These are phyloP conservation scores for Lactarius tabidus DNA, from an alignment of 768 basidiomycete genomes.

Conservation along the genomic window DNA sequence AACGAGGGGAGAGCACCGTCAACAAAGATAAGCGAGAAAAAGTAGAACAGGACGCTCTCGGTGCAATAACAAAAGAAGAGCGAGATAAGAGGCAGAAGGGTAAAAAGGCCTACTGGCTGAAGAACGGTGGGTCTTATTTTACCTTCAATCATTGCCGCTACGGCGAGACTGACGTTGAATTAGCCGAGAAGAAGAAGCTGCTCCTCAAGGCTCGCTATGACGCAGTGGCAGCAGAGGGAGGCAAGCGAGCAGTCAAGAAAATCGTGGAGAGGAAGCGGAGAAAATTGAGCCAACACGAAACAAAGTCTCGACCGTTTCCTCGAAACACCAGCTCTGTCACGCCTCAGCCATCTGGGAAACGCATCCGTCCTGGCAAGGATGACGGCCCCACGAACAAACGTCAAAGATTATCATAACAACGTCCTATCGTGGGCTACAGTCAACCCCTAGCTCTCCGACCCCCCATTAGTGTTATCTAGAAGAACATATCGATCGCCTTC, in stretches of 20 bases:
- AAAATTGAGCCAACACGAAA: slow-evolving; percentile 86
- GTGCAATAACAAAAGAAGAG: slow-evolving; percentile 46
- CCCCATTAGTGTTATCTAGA: slow-evolving; percentile 23
- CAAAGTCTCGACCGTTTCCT: slow-evolving; percentile 71
- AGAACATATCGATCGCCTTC: slow-evolving; percentile 57
- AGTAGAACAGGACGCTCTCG: slow-evolving; percentile 66
- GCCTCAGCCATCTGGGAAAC: slow-evolving; percentile 17
- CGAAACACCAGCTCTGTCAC: slow-evolving; percentile 19
- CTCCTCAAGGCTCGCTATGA: slow-evolving; percentile 74
- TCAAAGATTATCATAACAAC: slow-evolving; percentile 21
- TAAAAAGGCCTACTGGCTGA: slow-evolving; percentile 84
- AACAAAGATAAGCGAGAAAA: slow-evolving; percentile 66
- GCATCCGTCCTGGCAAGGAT: slow-evolving; percentile 7
- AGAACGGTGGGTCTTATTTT: slow-evolving; percentile 52
- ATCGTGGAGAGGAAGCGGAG: slow-evolving; percentile 86
- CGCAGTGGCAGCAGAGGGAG: slow-evolving; percentile 70
- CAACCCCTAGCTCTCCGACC: neutral
- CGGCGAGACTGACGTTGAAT: slow-evolving; percentile 9
- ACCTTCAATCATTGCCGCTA: slow-evolving; percentile 11
- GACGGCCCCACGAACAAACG: slow-evolving; percentile 25
- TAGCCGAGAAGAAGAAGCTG: slow-evolving; percentile 77
- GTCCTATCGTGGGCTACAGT: neutral
- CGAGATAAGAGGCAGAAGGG: slow-evolving; percentile 64
- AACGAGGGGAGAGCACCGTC: slow-evolving; percentile 71
- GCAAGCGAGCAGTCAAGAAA: slow-evolving; percentile 78